Evolutionary conservation across 495 filamentous ascomycete genomes (phyloP).

Genomic region (Chaetomidium leptoderma): DNA sequence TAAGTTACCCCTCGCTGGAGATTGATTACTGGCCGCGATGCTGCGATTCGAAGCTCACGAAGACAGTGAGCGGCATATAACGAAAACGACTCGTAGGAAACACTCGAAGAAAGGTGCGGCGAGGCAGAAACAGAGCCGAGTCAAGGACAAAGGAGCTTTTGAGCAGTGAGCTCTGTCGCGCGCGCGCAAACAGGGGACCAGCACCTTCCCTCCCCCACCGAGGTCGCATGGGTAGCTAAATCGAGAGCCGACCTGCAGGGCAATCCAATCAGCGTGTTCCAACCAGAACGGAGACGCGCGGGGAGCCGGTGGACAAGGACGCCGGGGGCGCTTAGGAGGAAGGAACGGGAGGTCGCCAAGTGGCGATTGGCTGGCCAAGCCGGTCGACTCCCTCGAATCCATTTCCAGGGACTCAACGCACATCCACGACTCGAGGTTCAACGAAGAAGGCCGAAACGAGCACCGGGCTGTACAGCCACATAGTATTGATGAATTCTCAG

Average conservation of each 20-base stretch:
- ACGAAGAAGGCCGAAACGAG: not conserved
- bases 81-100: not conserved
- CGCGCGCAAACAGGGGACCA: constrained; percentile 2
- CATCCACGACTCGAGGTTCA: not conserved
- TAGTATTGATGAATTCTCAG: not conserved
- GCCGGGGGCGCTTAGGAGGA: constrained; percentile 31
- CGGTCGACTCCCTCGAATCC: not conserved
- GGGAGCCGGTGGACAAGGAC: constrained; percentile 23
- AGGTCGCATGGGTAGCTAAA: constrained; percentile 5
- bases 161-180: not conserved
- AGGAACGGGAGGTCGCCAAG: constrained; percentile 3
- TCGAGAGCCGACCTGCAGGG: constrained; percentile 8
- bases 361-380: constrained; percentile 16
- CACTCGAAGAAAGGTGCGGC: not conserved
- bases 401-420: not conserved
- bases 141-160: constrained; percentile 1
- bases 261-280: constrained; percentile 17
- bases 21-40: not conserved
- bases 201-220: constrained; percentile 1
- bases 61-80: not conserved
- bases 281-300: constrained; percentile 6
- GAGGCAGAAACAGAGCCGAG: not conserved
- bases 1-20: constrained; percentile 2
- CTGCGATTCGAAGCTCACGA: not conserved
- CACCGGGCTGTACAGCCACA: not conserved